Evolutionary conservation across 345 rosid genomes (phyloP).

Genomic region (Hirschfeldia incana): DNA sequence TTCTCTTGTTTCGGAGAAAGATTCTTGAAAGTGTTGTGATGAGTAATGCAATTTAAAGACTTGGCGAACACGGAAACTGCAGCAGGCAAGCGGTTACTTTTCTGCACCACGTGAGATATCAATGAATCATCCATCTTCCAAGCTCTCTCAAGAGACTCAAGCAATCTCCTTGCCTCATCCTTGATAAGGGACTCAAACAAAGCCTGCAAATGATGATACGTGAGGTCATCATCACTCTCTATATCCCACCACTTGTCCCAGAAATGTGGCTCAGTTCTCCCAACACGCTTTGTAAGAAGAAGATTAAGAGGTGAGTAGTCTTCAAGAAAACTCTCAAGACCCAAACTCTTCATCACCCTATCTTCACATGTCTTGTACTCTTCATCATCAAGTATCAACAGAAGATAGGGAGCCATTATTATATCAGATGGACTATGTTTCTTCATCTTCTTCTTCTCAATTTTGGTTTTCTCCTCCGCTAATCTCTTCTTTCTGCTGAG

Average conservation of each 20-base stretch:
- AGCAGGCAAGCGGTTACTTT: constrained; percentile 27
- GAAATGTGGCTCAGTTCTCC: neutral
- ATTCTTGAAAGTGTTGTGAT: neutral
- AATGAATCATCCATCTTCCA: neutral
- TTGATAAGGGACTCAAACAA: constrained; percentile 20
- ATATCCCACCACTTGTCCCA: neutral
- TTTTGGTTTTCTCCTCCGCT: neutral
- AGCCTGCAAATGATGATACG: neutral
- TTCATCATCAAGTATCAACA: constrained; percentile 48
- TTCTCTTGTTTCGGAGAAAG: constrained; percentile 7
- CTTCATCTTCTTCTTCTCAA: neutral
- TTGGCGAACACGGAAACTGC: constrained; percentile 36
- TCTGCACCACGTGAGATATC: neutral
- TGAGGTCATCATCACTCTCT: neutral
- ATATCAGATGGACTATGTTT: neutral
- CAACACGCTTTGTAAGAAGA: neutral
- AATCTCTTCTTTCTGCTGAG: neutral
- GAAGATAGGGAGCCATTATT: constrained; percentile 13
- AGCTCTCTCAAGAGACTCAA: neutral
- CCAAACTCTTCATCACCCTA: neutral
- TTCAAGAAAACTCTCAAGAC: neutral
- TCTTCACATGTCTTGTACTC: neutral
- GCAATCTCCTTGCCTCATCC: neutral
- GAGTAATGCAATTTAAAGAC: constrained; percentile 24
- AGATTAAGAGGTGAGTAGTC: too few relatives aligned